Evolutionary conservation across 2,329 filamentous ascomycete genomes (phyloP).

Genomic region (Akanthomyces muscarius): DNA sequence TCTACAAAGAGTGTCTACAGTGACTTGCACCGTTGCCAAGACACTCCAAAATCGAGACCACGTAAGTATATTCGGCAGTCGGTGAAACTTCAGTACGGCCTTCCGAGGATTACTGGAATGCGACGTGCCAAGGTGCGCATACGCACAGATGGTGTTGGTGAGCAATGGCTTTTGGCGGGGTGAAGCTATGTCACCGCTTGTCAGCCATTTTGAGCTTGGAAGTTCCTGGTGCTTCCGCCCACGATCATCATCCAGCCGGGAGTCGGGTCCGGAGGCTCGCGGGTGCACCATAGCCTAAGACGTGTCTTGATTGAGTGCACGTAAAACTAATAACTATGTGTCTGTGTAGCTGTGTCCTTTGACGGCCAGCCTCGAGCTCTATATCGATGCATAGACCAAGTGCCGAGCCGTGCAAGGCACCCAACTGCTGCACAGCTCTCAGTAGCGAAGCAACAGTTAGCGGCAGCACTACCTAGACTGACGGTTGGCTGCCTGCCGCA

Average conservation of each 20-base stretch:
- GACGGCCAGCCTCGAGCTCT: background rate
- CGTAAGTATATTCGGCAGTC: background rate
- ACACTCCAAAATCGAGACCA: background rate
- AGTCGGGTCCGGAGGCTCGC: background rate
- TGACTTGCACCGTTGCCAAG: slow-evolving; percentile 1
- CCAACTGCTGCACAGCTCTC: background rate
- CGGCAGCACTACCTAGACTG: background rate
- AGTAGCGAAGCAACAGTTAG: too few species aligned
- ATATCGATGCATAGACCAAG: background rate
- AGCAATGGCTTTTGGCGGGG: background rate
- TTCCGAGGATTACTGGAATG: background rate
- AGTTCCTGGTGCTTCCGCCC: background rate
- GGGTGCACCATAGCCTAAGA: background rate
- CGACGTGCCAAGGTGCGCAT: background rate
- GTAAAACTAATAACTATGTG: background rate
- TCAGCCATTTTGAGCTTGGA: background rate
- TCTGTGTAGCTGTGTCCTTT: background rate
- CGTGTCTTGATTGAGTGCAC: background rate
- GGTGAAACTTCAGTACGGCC: background rate
- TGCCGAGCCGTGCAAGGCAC: background rate
- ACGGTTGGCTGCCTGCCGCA: background rate
- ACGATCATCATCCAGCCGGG: background rate
- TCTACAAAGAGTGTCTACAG: background rate
- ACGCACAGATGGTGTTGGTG: slow-evolving; percentile 4
- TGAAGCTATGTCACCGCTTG: background rate